Base-by-base conservation (phyloP, 1,284 basidiomycete species). In the Microstroma glucosiphilum region DNA sequence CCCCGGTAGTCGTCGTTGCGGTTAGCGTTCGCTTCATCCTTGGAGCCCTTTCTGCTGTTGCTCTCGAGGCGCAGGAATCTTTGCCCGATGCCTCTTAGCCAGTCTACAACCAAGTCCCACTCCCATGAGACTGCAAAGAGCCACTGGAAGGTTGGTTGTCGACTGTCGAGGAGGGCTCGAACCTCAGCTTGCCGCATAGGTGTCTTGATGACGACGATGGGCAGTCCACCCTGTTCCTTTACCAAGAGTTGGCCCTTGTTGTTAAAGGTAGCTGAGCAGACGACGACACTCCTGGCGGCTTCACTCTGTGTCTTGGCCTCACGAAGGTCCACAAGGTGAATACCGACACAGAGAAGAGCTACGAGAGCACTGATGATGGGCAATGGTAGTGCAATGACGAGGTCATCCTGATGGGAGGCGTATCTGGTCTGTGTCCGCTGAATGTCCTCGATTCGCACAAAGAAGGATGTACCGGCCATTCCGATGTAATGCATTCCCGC, bases 401-500 rank as follows among this genome's bases (percentile, higher is more conserved):
- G 40, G 6, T 21, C 40, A 55, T 58, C 53, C 26, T 19, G 26
- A 13, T 58, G 13, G 40, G 13, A 6, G 30, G 13, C n/a, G 41
- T 19, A 23, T 37, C 3, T 37, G 26, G 25, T 37, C 2, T 11
- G 46, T 15, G 17, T 42, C 21, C 15, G 63, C 40, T 62, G 64
- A 21, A 72, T 65, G 17, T 65, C 64, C 6, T 66, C 72, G n/a
- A 56, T 15, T 48, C 74, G 77, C 59, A 81, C 78, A 49, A 64
- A 67, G 73, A 82, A 83, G 11, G 77, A 80, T 0, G 82, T 81
- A 13, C 82, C 82, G 25, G 80, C 81, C 23, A 82, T 77, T 68
- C 79, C 81, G 62, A 82, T 79, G 73, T 83, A 83, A 78, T 83
- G 83, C 83, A 83, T 83, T 61, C 81, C 81, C 53, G 79, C 81